Evolutionary conservation across 108 stramenopile genomes (phyloP), one percentile per base, ranked within the genome.

Genomic region (Hondaea fermentalgiana): DNA sequence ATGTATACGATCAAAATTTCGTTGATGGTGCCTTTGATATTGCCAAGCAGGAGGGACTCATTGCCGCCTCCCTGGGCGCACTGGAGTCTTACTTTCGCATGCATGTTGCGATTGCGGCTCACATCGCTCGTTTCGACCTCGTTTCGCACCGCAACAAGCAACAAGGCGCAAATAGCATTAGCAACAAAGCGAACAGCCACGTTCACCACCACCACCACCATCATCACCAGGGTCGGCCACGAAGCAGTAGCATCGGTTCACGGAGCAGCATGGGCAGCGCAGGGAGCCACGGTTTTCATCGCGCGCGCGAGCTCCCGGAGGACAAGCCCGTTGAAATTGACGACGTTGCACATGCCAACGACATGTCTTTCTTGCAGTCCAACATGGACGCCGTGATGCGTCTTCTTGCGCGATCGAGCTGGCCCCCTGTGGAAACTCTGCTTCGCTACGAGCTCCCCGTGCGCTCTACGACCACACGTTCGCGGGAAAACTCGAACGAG

Each of bases 401-500:
- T 23, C n/a, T 83, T 23, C 23, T 83, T 12, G n/a, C 76, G 45
- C 76, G 76, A 12, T 83, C 76, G 25, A 83, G 25, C 49, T 83
- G 76, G 76, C n/a, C 45, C 23, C 76, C 76, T 6, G 76, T 83
- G 49, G 76, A 83, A 23, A 83, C 76, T 55, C n/a, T 83, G n/a
- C 51, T 83, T 47, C 49, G 25, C 10, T 83, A 83, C 51, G 51
- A 53, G 45, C 49, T 83, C 3, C 76, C 76, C 10, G 42, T 42
- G 35, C 25, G 64, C 3, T 17, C 64, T 8, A 0, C 64, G 25
- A 69, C 10, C 42, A 8, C 17, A 23, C 14, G 8, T 28, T 14
- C 25, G 5, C 64, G 25, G 42, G 21, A 69, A 57, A 16, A 57
- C 55, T 57, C 16, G 55, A 8, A 57, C 8, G 55, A 16, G 14